Percentiles rank a stretch among this genome's conserved stretches.
These are phyloP conservation scores for Phaeotremella fagi DNA, from an alignment of 768 basidiomycete species.

Conservation along the genomic window DNA sequence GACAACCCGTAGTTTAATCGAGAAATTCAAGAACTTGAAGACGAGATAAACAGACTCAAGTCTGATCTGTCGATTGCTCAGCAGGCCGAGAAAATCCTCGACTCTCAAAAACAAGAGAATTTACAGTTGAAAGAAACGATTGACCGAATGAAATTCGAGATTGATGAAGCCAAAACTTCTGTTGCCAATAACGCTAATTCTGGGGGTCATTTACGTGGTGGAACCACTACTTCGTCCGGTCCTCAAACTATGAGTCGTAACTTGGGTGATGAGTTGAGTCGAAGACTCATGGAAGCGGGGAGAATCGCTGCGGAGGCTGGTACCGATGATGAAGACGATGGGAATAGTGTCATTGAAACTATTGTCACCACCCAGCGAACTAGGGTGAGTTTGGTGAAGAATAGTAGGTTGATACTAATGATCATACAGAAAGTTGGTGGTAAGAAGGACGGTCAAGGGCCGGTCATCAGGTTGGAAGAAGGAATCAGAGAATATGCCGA, in stretches of 20 bases:
- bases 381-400: slow-evolving; percentile 59
- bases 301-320: slow-evolving; percentile 23
- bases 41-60: slow-evolving; percentile 66
- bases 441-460: slow-evolving; percentile 44
- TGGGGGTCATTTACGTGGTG: slow-evolving; percentile 51
- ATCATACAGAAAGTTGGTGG: slow-evolving; percentile 62
- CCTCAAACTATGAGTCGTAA: slow-evolving; percentile 36
- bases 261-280: slow-evolving; percentile 49
- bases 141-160: slow-evolving; percentile 85
- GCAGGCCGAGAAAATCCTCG: slow-evolving; percentile 67
- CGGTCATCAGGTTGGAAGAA: slow-evolving; percentile 31
- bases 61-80: slow-evolving; percentile 65
- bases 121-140: slow-evolving; percentile 90
- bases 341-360: slow-evolving; percentile 63
- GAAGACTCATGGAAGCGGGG: slow-evolving; percentile 56
- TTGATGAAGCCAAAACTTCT: slow-evolving; percentile 77
- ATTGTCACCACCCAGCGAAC: slow-evolving; percentile 63
- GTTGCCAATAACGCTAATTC: slow-evolving; percentile 45
- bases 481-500: slow-evolving; percentile 68
- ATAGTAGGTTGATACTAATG: no score
- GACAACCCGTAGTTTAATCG: slow-evolving; percentile 52
- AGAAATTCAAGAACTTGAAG: slow-evolving; percentile 68
- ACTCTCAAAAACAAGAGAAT: slow-evolving; percentile 94
- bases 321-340: slow-evolving; percentile 34
- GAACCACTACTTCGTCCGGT: slow-evolving; percentile 16